Percentiles rank a stretch among this genome's conserved stretches.
Evolutionary conservation across 345 rosid species (phyloP).

Genomic region (Dipteronia dyeriana): DNA sequence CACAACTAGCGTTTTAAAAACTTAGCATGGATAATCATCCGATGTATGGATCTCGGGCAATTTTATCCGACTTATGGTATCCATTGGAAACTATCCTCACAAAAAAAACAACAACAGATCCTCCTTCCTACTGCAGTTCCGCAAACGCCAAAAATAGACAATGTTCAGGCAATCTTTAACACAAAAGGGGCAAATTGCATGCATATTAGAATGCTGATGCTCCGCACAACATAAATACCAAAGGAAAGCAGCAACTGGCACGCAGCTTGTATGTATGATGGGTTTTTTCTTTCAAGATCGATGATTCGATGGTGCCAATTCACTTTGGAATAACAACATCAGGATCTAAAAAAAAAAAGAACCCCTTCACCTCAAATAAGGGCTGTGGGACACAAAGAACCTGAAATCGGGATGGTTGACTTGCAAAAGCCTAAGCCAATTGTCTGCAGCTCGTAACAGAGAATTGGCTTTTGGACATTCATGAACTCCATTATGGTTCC

Average conservation of each 20-base stretch:
- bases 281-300: slow-evolving; percentile 22
- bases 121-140: neutral
- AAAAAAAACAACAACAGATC: neutral
- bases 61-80: neutral
- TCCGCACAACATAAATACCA: neutral
- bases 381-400: slow-evolving; percentile 62
- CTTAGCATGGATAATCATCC: neutral
- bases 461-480: slow-evolving; percentile 59
- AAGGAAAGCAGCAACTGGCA: neutral
- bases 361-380: slow-evolving; percentile 38
- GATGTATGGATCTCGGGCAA: neutral
- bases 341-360: neutral
- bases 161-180: neutral
- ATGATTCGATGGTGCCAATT: slow-evolving; percentile 15
- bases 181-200: neutral
- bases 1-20: neutral
- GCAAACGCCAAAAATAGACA: neutral
- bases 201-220: neutral
- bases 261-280: neutral
- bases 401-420: slow-evolving; percentile 78
- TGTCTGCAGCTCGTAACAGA: slow-evolving; percentile 60
- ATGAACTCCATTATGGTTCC: slow-evolving; percentile 58
- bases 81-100: neutral
- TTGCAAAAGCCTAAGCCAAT: slow-evolving; percentile 67
- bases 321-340: slow-evolving; percentile 12